These are phyloP conservation scores for Quercus parvula DNA, from an alignment of 306 rosid genomes.

Conservation along the genomic window DNA sequence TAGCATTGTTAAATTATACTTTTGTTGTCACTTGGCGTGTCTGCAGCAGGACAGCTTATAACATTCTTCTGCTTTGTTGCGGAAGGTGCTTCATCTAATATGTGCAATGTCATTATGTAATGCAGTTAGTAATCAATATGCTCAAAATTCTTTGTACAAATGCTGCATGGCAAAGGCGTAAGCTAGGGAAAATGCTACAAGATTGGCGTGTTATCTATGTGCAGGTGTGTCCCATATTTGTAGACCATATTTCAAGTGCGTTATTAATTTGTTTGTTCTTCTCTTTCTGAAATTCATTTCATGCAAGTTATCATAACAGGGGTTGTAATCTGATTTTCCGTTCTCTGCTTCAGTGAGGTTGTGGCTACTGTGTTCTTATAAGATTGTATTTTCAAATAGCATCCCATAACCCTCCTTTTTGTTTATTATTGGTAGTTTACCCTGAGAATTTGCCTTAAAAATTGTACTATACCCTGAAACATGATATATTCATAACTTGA, in stretches of 20 bases:
- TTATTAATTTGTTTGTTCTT: not conserved
- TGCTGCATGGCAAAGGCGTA: conserved; percentile 98
- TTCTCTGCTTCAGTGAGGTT: not conserved
- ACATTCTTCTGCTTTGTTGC: conserved; percentile 1
- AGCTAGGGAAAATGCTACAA: conserved; percentile 92
- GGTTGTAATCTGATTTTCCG: not conserved
- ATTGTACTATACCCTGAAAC: not conserved
- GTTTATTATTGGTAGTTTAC: not conserved
- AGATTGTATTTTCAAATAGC: not conserved
- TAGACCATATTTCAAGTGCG: not conserved
- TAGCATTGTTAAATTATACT: not conserved
- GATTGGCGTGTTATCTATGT: conserved; percentile 86
- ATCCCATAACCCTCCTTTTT: not conserved
- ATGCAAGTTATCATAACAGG: not conserved
- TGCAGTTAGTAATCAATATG: conserved; percentile 79
- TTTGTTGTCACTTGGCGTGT: not conserved
- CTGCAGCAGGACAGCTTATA: conserved; percentile 5
- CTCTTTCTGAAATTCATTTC: not conserved
- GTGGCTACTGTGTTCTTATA: not conserved
- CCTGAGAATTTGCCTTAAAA: not conserved
- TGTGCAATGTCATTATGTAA: conserved; percentile 6
- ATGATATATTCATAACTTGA: not conserved
- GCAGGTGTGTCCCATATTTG: conserved; percentile 57
- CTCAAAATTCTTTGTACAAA: conserved; percentile 87
- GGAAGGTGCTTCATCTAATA: conserved; percentile 25